Evolutionary conservation across 73 alveolate species (phyloP), one percentile per base, ranked within the genome.

Genomic region (Paramecium biaurelia): DNA sequence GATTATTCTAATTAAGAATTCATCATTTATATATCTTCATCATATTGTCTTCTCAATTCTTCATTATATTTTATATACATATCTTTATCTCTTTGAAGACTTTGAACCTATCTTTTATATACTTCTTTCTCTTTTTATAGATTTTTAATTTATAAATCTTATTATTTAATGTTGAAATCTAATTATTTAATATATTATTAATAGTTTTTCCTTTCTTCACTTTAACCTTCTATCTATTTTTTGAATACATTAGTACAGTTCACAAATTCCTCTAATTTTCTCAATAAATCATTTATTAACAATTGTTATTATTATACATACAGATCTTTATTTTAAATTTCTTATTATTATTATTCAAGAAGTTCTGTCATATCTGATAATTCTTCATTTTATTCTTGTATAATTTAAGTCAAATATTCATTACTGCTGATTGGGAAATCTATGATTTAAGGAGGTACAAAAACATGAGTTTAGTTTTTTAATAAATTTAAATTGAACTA

Each of bases 111-210:
- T 34, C 86, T 72, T 72, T 72, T 72, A 72, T 72, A 72, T 5
- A 38, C 58, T 72, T 72, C 86, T 72, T 72, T 72, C 86, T 72
- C 86, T 72, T 72, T 72, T 38, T 72, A 35, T 4, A 72, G 58
- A 72, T 72, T 72, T n/a, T 72, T 72, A 5, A 72, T 72, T 72
- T 72, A 20, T 15, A 32, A 35, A 35, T 72, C 86, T 35, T 72
- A 37, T 21, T 32, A 35, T 18, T 72, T 72, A 32, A 63, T 21
- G 11, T 32, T 63, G 11, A 32, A 63, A 32, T 72, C 59, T 8
- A 72, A 6, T 72, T 72, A 72, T 6, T 72, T 38, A 12, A 35
- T 38, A 12, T 72, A 32, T 38, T 38, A 35, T 35, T 72, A 37
- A 37, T 72, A 72, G 28, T 72, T 35, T 35, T 38, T 72, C 24